A percentile compares a stretch with the other conserved stretches of the same genome.
Conservation (phyloP, 2,329 filamentous ascomycete genomes). For the Aspergillus sp. region DNA sequence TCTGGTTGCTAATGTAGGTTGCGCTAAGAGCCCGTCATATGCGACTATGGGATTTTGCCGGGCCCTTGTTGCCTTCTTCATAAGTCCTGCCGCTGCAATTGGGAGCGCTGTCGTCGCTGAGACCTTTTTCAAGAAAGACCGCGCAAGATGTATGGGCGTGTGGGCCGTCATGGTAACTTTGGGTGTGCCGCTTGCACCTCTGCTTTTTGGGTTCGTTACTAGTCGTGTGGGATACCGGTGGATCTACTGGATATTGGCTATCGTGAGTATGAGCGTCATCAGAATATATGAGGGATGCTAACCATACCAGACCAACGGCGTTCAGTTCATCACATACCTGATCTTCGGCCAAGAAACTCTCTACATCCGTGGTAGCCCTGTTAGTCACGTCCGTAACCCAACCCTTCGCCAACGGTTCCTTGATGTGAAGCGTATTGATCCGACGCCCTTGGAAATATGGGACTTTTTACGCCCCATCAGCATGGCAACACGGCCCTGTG, state of each 20-base stretch:
- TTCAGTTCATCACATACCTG: constrained; percentile 57
- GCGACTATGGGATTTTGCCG: constrained; percentile 54
- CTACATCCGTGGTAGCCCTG: constrained; percentile 35
- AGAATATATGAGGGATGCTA: no score
- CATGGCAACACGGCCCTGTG: not conserved
- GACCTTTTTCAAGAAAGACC: constrained; percentile 57
- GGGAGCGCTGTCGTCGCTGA: constrained; percentile 60
- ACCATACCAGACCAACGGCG: constrained; percentile 47
- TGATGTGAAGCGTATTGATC: constrained; percentile 44
- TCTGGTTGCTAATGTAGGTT: constrained; percentile 56
- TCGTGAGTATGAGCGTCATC: constrained; percentile 39
- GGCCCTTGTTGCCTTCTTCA: constrained; percentile 56
- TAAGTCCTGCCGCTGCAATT: constrained; percentile 54
- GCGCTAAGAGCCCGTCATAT: constrained; percentile 54
- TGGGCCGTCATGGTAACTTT: not conserved
- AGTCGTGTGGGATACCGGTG: constrained; percentile 58
- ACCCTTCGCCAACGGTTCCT: no score
- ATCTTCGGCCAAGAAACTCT: constrained; percentile 58
- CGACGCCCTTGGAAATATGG: constrained; percentile 25
- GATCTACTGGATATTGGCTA: constrained; percentile 62
- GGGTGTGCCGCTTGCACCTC: constrained; percentile 48
- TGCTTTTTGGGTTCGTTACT: constrained; percentile 48
- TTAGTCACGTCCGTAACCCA: no score
- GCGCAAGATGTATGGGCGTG: constrained; percentile 56
- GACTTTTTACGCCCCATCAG: not conserved